Conservation (phyloP, 106 monocot genomes). For the Gastrodia elata region DNA sequence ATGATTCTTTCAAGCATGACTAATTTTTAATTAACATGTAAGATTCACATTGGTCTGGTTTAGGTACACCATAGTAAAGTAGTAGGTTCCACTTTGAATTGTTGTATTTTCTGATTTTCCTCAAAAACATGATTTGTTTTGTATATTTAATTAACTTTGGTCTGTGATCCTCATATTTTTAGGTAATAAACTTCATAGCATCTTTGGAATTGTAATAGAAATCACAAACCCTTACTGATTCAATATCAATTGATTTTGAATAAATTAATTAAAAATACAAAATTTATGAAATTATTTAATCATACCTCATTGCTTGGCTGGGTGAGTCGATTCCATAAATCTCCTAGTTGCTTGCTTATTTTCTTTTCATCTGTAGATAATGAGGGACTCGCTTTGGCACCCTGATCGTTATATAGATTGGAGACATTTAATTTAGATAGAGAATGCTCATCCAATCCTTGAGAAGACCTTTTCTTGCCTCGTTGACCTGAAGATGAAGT, state of each 20-base stretch:
- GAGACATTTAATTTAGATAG: not conserved
- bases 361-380: constrained; percentile 3
- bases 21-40: no score
- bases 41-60: no score
- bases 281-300: not conserved
- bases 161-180: not conserved
- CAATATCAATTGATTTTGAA: not conserved
- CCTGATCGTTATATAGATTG: not conserved
- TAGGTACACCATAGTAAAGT: no score
- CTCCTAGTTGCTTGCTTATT: constrained; percentile 6
- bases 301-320: constrained; percentile 9
- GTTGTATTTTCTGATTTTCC: not conserved
- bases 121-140: not conserved
- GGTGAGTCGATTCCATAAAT: constrained; percentile 9
- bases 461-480: constrained; percentile 5
- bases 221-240: not conserved
- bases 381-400: not conserved
- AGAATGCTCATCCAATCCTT: not conserved
- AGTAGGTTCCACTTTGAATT: not conserved
- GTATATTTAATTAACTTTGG: not conserved
- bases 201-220: not conserved
- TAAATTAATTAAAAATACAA: not conserved
- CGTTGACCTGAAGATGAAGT: constrained; percentile 1
- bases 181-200: not conserved
- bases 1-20: no score